Base-by-base conservation (phyloP, 805 yeast species). In the Candida alai region DNA sequence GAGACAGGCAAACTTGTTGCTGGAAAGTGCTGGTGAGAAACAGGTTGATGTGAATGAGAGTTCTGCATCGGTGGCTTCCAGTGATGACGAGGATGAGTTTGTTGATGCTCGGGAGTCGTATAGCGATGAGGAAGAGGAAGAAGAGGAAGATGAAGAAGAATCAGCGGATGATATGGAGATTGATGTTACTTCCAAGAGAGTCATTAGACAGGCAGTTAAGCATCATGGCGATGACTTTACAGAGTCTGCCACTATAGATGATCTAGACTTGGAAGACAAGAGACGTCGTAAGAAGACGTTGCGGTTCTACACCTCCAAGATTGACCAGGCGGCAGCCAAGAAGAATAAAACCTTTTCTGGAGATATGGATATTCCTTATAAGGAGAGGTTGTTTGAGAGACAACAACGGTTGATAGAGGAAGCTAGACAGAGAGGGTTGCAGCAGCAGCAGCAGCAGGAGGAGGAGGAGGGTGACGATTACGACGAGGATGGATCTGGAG, bases 281-380 rank as follows among this genome's bases (percentile, higher is more conserved):
- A 76, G 73, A 39, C 74, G 79, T 14, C 78, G 94, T 48, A 84
- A 81, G 67, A 77, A 76, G 53, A 74, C 95, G 2, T 74, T 93
- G 49, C 80, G 97, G 41, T 93, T 93, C 78, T 93, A 93, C 71
- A 93, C 98, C 1, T 85, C 97, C 39, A 89, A 90, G 61, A 89
- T 93, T 58, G 96, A 88, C 57, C 95, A 89, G 62, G 81, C 80
- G 34, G 79, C 73, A 18, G 68, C 70, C 46, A 82, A 81, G 57
- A 74, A 74, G 40, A 39, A 34, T 21, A 58, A 55, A 12, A 44
- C 45, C 18, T 47, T 36, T 37, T 80, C 80, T 30, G 98, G 97
- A 48, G 98, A 90, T 58, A 73, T 74, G 42, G 98, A 90, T 61
- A 64, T 90, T 39, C 97, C 97, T 12, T 90, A 93, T 59, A 79